Evolutionary conservation across 768 basidiomycete species (phyloP).

Genomic region (Tricholoma matsutake): DNA sequence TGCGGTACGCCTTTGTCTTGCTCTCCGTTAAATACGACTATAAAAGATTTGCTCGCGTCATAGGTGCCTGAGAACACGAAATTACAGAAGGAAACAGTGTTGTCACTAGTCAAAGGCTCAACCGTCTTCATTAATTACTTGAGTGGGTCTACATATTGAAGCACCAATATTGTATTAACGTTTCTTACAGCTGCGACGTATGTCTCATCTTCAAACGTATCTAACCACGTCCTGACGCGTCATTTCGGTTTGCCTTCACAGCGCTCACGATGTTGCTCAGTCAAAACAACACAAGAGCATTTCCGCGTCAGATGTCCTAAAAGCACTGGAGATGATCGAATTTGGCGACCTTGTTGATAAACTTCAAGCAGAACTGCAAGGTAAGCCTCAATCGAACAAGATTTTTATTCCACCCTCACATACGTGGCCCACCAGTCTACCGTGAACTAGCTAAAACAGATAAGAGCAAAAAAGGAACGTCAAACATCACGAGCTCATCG

Average conservation of each 20-base stretch:
- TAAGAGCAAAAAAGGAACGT: slow-evolving; percentile 45
- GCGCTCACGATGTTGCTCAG: slow-evolving; percentile 87
- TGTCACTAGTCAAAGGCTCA: slow-evolving; percentile 82
- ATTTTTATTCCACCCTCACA: not conserved
- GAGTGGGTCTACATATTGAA: slow-evolving; percentile 44
- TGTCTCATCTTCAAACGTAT: slow-evolving; percentile 15
- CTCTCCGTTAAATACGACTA: not conserved
- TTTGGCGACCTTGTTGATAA: slow-evolving; percentile 67
- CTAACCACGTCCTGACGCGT: slow-evolving; percentile 12
- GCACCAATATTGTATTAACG: not conserved
- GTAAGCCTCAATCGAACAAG: slow-evolving; percentile 36
- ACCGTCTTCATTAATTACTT: slow-evolving; percentile 96
- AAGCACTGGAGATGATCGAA: slow-evolving; percentile 77
- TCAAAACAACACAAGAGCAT: slow-evolving; percentile 81
- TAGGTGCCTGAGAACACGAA: slow-evolving; percentile 85
- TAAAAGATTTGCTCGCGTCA: not conserved
- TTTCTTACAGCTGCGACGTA: slow-evolving; percentile 46
- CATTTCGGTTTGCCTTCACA: slow-evolving; percentile 23
- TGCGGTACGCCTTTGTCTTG: slow-evolving; percentile 48
- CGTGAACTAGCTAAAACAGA: slow-evolving; percentile 61
- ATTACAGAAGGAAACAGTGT: slow-evolving; percentile 84
- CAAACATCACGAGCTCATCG: slow-evolving; percentile 22
- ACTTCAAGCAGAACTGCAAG: slow-evolving; percentile 61
- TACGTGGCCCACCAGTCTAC: slow-evolving; percentile 44
- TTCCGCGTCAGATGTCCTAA: slow-evolving; percentile 87